Percentiles rank a stretch among this genome's conserved stretches.
Conservation (phyloP, 257 asterid genomes). For the Rehmannia glutinosa region DNA sequence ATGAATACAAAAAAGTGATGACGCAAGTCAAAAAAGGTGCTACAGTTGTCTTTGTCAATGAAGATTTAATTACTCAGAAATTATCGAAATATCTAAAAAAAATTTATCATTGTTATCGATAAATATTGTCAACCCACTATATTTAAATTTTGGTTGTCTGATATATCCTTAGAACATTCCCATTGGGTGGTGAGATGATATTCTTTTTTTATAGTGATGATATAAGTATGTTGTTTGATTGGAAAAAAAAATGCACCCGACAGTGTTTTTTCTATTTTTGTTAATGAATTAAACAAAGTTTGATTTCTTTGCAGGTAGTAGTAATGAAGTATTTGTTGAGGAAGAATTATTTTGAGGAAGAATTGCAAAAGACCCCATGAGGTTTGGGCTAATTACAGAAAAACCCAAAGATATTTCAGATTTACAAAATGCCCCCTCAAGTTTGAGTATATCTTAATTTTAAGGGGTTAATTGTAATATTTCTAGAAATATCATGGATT, state of each 20-base stretch:
- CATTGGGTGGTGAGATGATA: constrained; percentile 14
- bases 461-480: no score
- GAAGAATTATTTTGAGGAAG: no score
- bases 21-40: constrained; percentile 17
- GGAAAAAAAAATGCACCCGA: not conserved
- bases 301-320: no score
- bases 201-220: constrained; percentile 13
- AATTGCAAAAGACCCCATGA: no score
- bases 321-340: no score
- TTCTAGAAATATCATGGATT: no score
- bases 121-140: constrained; percentile 23
- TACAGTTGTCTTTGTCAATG: constrained; percentile 6
- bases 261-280: not conserved
- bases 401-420: no score
- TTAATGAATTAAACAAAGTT: not conserved
- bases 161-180: constrained; percentile 34
- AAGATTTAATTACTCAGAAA: not conserved
- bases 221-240: not conserved
- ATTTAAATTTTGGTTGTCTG: constrained; percentile 1
- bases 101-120: not conserved
- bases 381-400: no score
- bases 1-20: constrained; percentile 6
- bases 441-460: no score
- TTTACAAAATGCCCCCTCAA: no score
- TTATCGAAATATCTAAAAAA: not conserved